Percentiles rank a stretch among this genome's conserved stretches.
These are phyloP conservation scores for Mortierella polycephala DNA, from an alignment of 371 early-diverging fungal genomes.

Conservation along the genomic window DNA sequence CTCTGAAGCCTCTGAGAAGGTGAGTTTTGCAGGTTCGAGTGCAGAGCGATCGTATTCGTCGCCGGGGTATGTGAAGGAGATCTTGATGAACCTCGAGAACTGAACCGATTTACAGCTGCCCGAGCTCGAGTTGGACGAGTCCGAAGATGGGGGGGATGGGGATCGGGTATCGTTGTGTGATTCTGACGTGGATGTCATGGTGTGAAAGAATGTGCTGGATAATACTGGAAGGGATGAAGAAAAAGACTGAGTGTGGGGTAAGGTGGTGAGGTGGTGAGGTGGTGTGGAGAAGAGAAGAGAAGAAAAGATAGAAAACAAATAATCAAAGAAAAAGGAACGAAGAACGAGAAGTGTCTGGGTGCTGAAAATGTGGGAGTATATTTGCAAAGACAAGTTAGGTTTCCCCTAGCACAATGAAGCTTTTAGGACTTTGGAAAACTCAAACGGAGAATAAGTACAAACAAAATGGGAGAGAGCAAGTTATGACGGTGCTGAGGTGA, in stretches of 20 bases:
- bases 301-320: too few species aligned
- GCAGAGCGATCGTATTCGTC: slow-evolving; percentile 52
- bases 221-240: background rate
- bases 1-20: slow-evolving; percentile 47
- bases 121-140: slow-evolving; percentile 4
- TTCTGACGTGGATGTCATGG: slow-evolving; percentile 10
- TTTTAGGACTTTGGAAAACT: too few species aligned
- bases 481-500: too few species aligned
- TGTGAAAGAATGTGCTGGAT: background rate
- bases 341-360: too few species aligned
- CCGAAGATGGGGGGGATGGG: slow-evolving; percentile 7
- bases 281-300: too few species aligned
- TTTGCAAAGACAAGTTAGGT: too few species aligned
- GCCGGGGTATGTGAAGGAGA: slow-evolving; percentile 52
- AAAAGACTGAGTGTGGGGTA: background rate
- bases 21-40: slow-evolving; percentile 50
- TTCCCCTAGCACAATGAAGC: too few species aligned
- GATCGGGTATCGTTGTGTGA: slow-evolving; percentile 6
- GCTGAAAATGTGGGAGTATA: too few species aligned
- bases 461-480: too few species aligned
- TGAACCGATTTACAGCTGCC: slow-evolving; percentile 38
- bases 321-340: too few species aligned
- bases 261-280: too few species aligned
- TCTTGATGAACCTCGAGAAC: slow-evolving; percentile 51
- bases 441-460: too few species aligned